Base-by-base conservation (phyloP, 2,329 filamentous ascomycete genomes). In the Nemania serpens region DNA sequence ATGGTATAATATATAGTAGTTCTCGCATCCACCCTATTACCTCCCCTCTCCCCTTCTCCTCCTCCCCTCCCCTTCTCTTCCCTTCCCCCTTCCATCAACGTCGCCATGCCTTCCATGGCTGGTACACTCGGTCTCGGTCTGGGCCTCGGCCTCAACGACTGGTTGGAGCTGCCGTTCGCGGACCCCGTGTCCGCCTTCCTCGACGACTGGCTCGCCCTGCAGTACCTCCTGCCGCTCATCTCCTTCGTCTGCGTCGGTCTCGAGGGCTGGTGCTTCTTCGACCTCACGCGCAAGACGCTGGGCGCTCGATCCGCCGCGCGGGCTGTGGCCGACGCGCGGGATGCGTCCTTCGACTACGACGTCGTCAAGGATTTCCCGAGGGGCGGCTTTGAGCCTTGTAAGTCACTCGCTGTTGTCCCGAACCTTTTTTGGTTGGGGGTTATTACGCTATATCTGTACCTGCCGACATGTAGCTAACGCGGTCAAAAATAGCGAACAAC, bases 201-300 rank as follows among this genome's bases (percentile, higher is more conserved):
- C 42, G 55, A 58, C 49, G 56, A 66, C 13, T 66, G 63, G 63
- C 52, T 66, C 58, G 61, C 58, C 2, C 61, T 66, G 7, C 61
- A 49, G 29, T 66, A 66, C 37, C 61, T 66, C 5, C 51, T 66
- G 51, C 61, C 63, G 12, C 62, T 66, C 48, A 66, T 66, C 61
- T 66, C 63, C 36, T 66, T 66, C 63, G 63, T 66, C 63, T 66
- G 63, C 22, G 63, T 66, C 56, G 63, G 63, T 49, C 63, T 66
- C 1, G 63, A 66, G 61, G 58, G 63, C 34, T 66, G 63, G 63
- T 66, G 63, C 39, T 66, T 66, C 61, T 66, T 66, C 61, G 63
- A 66, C 61, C 63, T 66, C 51, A 59, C 54, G 61, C 63, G 63
- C 55, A 64, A 64, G 63, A 64, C 63, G 61, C 58, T 66, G 61